Conservation (phyloP, 305 asterid species). For the Fraxinus paxiana region DNA sequence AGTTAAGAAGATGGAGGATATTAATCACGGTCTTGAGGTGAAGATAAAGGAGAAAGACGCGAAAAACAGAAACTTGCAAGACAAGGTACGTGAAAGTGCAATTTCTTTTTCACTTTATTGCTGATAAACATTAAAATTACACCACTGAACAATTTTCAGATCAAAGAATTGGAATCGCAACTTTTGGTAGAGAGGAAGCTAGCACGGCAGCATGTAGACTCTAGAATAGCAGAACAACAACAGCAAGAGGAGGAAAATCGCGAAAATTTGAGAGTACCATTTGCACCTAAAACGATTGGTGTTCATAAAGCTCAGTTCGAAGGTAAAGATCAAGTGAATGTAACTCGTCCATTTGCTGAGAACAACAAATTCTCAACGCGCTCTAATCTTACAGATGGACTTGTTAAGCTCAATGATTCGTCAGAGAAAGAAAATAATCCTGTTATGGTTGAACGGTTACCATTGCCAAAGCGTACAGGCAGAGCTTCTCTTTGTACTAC, state of each 20-base stretch:
- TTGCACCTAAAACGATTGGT: constrained; percentile 41
- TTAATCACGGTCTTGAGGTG: constrained; percentile 67
- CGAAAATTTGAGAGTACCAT: constrained; percentile 51
- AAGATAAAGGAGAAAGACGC: constrained; percentile 75
- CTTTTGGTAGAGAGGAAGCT: constrained; percentile 84
- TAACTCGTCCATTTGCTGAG: constrained; percentile 35
- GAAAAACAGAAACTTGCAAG: constrained; percentile 75
- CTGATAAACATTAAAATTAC: background rate
- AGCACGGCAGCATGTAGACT: constrained; percentile 80
- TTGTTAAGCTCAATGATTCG: constrained; percentile 27
- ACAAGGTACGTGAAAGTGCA: constrained; percentile 52
- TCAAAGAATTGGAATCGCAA: constrained; percentile 92
- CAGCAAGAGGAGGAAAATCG: constrained; percentile 50
- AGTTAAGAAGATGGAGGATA: constrained; percentile 79
- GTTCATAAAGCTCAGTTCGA: too few species aligned
- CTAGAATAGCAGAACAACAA: constrained; percentile 68
- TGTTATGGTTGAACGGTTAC: constrained; percentile 42
- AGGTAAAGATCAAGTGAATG: constrained; percentile 33
- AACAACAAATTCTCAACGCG: constrained; percentile 44
- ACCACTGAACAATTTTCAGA: constrained; percentile 38
- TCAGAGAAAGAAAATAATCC: constrained; percentile 71
- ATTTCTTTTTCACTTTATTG: background rate
- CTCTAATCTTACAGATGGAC: constrained; percentile 36
- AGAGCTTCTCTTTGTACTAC: constrained; percentile 66
- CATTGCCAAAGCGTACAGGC: constrained; percentile 54